These are phyloP conservation scores for Corymbia maculata DNA, from an alignment of 345 rosid species.

Conservation along the genomic window DNA sequence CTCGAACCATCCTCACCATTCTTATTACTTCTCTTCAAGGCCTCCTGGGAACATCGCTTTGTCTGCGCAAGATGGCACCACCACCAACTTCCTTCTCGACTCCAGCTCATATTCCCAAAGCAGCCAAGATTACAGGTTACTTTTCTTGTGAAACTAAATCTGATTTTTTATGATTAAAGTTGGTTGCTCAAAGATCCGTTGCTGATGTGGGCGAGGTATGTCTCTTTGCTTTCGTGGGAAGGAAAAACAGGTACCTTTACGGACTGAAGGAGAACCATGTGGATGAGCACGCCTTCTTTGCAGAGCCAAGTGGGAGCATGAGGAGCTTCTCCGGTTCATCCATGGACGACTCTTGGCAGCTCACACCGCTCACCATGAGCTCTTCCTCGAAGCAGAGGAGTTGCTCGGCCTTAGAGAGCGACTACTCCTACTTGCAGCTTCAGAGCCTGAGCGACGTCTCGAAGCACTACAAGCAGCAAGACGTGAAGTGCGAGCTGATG, in stretches of 20 bases:
- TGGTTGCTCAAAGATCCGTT: not conserved
- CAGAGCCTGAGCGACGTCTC: slow-evolving; percentile 26
- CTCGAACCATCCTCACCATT: not conserved
- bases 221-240: slow-evolving; percentile 1
- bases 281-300: slow-evolving; percentile 2
- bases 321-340: slow-evolving; percentile 15
- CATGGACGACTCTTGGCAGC: slow-evolving; percentile 64
- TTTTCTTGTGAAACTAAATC: not conserved
- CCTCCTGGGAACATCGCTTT: slow-evolving; percentile 10
- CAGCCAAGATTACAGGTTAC: slow-evolving; percentile 45
- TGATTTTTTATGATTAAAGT: not conserved
- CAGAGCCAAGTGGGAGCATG: slow-evolving; percentile 1
- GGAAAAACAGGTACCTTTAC: slow-evolving; percentile 36
- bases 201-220: not conserved
- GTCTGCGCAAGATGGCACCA: slow-evolving; percentile 19
- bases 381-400: slow-evolving; percentile 19
- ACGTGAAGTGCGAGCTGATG: not conserved
- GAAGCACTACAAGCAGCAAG: slow-evolving; percentile 8
- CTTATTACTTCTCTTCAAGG: slow-evolving; percentile 20
- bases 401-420: slow-evolving; percentile 9
- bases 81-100: slow-evolving; percentile 32
- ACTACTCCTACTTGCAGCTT: slow-evolving; percentile 53
- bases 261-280: not conserved
- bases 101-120: slow-evolving; percentile 21
- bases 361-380: slow-evolving; percentile 50